Base-by-base conservation (phyloP, 2,329 filamentous ascomycete genomes). In the Fusarium sp. region DNA sequence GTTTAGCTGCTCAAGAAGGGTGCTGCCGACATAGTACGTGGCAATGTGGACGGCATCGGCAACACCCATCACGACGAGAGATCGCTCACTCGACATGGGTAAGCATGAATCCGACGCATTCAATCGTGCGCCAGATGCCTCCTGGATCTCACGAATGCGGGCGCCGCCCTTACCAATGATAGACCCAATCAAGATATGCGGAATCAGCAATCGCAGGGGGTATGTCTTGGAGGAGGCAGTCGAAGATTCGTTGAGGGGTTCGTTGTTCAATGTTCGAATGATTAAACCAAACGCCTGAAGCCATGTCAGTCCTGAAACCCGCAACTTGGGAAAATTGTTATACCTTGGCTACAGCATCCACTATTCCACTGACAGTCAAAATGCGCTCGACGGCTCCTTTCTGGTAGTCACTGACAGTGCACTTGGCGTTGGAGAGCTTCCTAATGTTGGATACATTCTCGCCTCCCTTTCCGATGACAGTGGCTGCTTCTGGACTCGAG, bases 371-470 rank as follows among this genome's bases (percentile, higher is more conserved):
- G 60, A 99, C 95, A 29, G 95, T 99, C 72, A 99, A 83, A 72
- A 99, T 97, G 74, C 95, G 92, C 82, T 99, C 95, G 31, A 98
- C 93, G 51, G 95, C 95, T 66, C 95, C 95, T 73, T 96, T 92
- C 69, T 96, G 91, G 73, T 98, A 99, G 78, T 99, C 95, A 80
- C 93, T 97, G 69, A 99, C 95, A 43, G 95, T 99, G 82, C 95
- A 99, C 80, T 98, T 98, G 67, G 95, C 95, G 70, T 93, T 93
- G 48, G 95, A 97, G 79, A 97, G 84, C 75, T 92, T 92, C 68
- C 95, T 88, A 73, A 99, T 98, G 79, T 96, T 92, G 68, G 93
- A 96, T 43, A 99, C 95, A 73, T 99, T 99, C 82, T 99, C 95
- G 74, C 95, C 95, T 63, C 93, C 94, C 80, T 99, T 99, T 73